Evolutionary conservation across 2,329 filamentous ascomycete genomes (phyloP).

Genomic region (Trichoderma endophyticum): DNA sequence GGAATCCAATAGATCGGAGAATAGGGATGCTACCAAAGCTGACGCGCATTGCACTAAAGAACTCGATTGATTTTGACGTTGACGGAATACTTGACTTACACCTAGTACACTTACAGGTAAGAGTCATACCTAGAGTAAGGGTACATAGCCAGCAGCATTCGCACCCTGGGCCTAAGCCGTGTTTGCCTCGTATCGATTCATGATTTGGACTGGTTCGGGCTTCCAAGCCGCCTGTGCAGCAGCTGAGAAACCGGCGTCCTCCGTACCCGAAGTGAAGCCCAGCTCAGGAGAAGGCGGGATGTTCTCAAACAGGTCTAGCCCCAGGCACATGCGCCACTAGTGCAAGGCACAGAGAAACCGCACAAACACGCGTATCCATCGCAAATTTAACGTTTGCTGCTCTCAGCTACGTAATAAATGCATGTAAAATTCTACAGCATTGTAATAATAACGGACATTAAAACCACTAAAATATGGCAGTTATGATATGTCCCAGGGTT

Average conservation of each 20-base stretch:
- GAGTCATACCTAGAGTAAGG: neutral
- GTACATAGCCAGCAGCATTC: neutral
- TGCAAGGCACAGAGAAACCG: neutral
- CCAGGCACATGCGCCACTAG: slow-evolving; percentile 14
- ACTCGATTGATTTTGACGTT: neutral
- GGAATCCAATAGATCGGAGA: neutral
- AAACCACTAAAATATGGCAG: too few relatives aligned
- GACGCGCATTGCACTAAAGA: neutral
- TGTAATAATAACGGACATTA: neutral
- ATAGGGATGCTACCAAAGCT: neutral
- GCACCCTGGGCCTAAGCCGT: neutral
- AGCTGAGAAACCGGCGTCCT: neutral
- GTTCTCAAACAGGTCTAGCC: slow-evolving; percentile 4
- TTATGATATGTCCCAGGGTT: too few relatives aligned
- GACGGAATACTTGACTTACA: neutral
- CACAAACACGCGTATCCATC: neutral
- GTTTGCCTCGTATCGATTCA: neutral
- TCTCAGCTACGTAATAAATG: neutral
- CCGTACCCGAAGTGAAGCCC: neutral
- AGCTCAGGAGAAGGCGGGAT: neutral
- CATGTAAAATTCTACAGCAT: neutral
- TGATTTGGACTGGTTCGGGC: neutral
- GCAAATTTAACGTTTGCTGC: neutral
- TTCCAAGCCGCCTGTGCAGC: neutral
- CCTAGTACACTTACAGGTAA: neutral